Evolutionary conservation across 441 rosid genomes (phyloP), one percentile per base, ranked within the genome.

Genomic region (Arabidopsis lyrata): DNA sequence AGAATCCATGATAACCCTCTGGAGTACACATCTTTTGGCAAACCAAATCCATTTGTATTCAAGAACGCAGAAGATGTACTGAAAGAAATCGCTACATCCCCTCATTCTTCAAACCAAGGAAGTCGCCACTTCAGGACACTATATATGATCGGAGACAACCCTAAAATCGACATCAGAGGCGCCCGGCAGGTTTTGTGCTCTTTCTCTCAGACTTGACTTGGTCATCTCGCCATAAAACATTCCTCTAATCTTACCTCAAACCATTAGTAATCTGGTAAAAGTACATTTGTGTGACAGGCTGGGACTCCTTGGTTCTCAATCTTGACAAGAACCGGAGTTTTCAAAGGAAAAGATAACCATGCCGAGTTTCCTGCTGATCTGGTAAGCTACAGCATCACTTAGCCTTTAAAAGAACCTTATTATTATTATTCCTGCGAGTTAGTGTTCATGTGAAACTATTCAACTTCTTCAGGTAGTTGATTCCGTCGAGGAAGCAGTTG

Each of bases 261-360:
- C 64, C 38, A 9, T 22, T 38, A 29, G 41, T 11, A 67, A 54
- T 45, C 27, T 66, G 39, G 47, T 39, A 48, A 70, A 44, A 2
- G 10, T 32, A 53, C 34, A 62, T 41, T 71, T 53, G 13, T 53
- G 16, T 81, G 63, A 54, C 86, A 91, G 96, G 93, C 95, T 5
- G 93, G 97, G 67, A 79, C 63, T 34, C 98, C 87, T 8, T 91
- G 98, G 96, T 93, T 91, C 84, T 86, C 98, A 45, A 90, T 91
- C 63, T 79, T 90, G 84, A 93, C 96, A 1, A 90, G 96, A 83
- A 90, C 89, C 2, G 96, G 98, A 27, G 95, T 88, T 59, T 91
- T 93, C 81, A 88, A 82, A 82, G 95, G 96, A 70, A 78, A 81
- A 76, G 80, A 69, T 60, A 91, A 91, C 70, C 85, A 84, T 70